Base-by-base conservation (phyloP, 331 rosid genomes). In the Acacia pycnantha region DNA sequence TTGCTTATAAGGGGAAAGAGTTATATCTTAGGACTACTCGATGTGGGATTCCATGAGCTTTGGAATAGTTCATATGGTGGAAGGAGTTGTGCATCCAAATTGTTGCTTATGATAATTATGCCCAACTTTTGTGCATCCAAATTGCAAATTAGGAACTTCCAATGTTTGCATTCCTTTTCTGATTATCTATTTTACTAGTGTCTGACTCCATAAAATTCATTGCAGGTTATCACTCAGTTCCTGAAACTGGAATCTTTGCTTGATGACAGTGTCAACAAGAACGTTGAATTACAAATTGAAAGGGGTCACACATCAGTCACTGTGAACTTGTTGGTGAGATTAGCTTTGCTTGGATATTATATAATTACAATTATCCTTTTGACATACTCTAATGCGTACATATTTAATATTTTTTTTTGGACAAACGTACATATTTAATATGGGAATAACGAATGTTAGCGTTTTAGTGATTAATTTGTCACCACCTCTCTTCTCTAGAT, bases 161-260 rank as follows among this genome's bases (percentile, higher is more conserved):
- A 47, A 11, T 50, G 54, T 82, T 46, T 11, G 14, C 56, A 9
- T 71, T n/a, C 22, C 74, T 41, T 80, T 65, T 82, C 65, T 85
- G 72, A 43, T 26, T 71, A 48, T 53, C 65, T 74, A 69, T 62
- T 51, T 27, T 61, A 51, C 35, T 62, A 27, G 40, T 59, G 59
- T 77, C 58, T 81, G 58, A 88, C 65, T 12, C 58, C 24, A 10
- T 50, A 74, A 81, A 77, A 75, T 78, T 69, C 53, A 74, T 75
- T 88, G 88, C 92, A 95, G 99, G 99, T 95, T 33, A 77, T 88
- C 62, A 95, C 98, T 35, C 99, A 95, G 83, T 95, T 95, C 85
- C 88, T 95, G 78, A 95, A 93, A 85, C 68, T 95, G 90, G 98
- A 93, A 93, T 88, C 92, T 68, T 81, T 95, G 82, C 89, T 93